Evolutionary conservation across 2,329 filamentous ascomycete species (phyloP).

Genomic region (Cladosporium oxysporum): DNA sequence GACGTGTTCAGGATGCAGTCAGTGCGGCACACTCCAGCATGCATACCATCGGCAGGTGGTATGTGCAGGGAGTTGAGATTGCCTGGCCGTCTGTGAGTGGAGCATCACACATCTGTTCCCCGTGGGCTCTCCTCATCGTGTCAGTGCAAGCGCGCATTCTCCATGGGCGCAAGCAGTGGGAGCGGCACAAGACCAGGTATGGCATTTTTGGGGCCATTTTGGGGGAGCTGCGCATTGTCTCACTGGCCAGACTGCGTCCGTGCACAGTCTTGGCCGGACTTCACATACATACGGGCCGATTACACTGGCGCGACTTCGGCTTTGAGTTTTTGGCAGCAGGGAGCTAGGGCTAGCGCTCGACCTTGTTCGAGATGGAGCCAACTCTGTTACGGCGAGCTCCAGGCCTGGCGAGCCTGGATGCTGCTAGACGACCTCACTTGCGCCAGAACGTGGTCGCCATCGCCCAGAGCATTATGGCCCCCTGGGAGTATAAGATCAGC

Average conservation of each 20-base stretch:
- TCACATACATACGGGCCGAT: slow-evolving; percentile 5
- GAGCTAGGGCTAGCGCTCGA: slow-evolving; percentile 13
- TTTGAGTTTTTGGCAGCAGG: background rate
- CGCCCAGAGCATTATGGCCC: slow-evolving; percentile 6
- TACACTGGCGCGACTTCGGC: slow-evolving; percentile 13
- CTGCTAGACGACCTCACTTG: slow-evolving; percentile 18
- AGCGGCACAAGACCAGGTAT: slow-evolving; percentile 5
- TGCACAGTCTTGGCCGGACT: slow-evolving; percentile 6
- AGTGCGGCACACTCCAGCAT: background rate
- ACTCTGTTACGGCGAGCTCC: slow-evolving; percentile 4
- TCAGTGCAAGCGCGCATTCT: background rate
- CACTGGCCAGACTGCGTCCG: slow-evolving; percentile 1
- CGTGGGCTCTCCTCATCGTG: slow-evolving; percentile 19
- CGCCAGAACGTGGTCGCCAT: background rate
- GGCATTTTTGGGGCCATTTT: background rate
- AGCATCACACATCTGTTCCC: slow-evolving; percentile 3
- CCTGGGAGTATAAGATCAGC: slow-evolving; percentile 18
- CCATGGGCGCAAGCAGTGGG: slow-evolving; percentile 18
- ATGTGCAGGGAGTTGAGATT: slow-evolving; percentile 3
- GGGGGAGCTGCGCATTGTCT: background rate
- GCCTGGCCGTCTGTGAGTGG: slow-evolving; percentile 5
- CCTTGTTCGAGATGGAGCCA: background rate
- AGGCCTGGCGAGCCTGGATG: slow-evolving; percentile 10
- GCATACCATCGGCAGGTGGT: background rate
- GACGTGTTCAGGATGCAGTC: slow-evolving; percentile 3